Base-by-base conservation (phyloP, 441 rosid species). In the Arabidopsis lyrata region DNA sequence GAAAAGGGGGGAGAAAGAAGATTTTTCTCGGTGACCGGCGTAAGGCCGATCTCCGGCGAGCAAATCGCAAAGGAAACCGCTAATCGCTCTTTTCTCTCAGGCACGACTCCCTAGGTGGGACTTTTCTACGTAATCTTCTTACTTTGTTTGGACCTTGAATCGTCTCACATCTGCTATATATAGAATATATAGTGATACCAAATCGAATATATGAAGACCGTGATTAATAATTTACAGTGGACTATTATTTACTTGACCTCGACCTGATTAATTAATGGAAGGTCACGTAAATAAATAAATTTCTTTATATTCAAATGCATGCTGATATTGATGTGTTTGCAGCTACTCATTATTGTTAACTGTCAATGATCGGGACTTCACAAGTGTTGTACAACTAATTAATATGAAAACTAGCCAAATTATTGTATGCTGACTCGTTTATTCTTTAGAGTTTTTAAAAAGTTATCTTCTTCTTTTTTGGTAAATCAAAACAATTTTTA, bases 321-420 rank as follows among this genome's bases (percentile, higher is more conserved):
- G 34, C 11, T 65, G 77, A 65, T 47, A 48, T 38, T 58, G 60
- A 74, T 58, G 47, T 49, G 8, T 66, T 56, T 7, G 3, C 65
- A 56, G 42, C 31, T 63, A 31, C 57, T 73, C 52, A 4, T 27
- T 8, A 36, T 47, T 64, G 56, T 16, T 36, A 15, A 36, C 27
- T 31, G 66, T 66, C 60, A 18, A 57, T 74, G 77, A 66, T 38
- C 71, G 66, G 29, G 59, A 66, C 67, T 57, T 58, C 7, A 16
- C 24, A 34, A 66, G 47, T 66, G 55, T 57, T 58, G 59, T 58
- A 66, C 54, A 66, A 65, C 53, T n/a, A n/a, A n/a, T n/a, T n/a
- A n/a, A 55, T 22, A 63, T 61, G 44, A 24, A 32, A 36, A 32
- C n/a, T 34, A 62, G 45, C 24, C 13, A 44, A 14, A 41, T 4